A percentile compares a stretch with the other conserved stretches of the same genome.
phyloP scores from a whole-genome alignment of 306 rosid genomes.

The Pterocarpus santalinus region DNA sequence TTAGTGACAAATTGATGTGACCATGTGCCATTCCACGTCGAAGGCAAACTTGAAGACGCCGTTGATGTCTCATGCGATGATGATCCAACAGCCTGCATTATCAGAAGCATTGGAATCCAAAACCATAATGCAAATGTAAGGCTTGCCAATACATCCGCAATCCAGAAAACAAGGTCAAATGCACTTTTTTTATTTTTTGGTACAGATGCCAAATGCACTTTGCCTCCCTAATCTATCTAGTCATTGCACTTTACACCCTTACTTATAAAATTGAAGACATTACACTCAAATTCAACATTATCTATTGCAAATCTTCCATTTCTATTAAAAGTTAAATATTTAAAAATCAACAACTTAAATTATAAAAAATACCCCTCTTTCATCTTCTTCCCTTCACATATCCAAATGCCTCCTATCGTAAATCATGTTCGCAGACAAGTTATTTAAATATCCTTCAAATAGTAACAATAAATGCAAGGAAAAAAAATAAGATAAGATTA shows the following conservation, averaged over 20 bases:
- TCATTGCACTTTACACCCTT: conserved; percentile 8
- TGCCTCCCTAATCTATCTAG: not conserved
- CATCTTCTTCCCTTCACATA: conserved; percentile 1
- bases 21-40: conserved; percentile 49
- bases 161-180: conserved; percentile 7
- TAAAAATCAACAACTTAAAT: not conserved
- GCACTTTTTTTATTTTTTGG: not conserved
- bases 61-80: conserved; percentile 50
- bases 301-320: conserved; percentile 17
- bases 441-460: not conserved
- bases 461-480: conserved; percentile 1
- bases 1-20: conserved; percentile 40
- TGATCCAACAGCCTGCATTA: conserved; percentile 58
- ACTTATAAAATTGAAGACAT: conserved; percentile 13
- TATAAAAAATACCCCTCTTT: not conserved
- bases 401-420: not conserved
- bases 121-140: conserved; percentile 18
- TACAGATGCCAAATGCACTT: not conserved
- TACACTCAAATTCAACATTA: not conserved
- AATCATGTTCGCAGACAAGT: not conserved
- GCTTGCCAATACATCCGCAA: conserved; percentile 22
- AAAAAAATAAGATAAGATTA: not conserved
- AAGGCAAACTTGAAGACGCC: conserved; percentile 51
- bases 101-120: conserved; percentile 28
- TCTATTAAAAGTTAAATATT: not conserved